phyloP scores from a whole-genome alignment of 768 basidiomycete species.

The Amyloporia xantha region DNA sequence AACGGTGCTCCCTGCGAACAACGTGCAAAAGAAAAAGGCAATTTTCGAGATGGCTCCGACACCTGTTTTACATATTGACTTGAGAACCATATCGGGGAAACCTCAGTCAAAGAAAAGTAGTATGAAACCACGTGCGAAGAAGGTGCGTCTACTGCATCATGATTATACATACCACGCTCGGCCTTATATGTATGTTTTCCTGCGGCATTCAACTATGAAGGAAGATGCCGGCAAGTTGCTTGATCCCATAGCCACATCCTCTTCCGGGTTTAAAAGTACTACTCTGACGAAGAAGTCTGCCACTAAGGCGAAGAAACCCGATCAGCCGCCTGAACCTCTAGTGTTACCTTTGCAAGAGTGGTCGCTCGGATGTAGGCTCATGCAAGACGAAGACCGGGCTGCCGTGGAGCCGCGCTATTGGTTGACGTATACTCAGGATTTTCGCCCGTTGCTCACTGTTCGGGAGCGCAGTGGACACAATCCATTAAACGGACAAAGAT shows the following conservation, averaged over 20 bases:
- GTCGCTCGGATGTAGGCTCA: conserved; percentile 6
- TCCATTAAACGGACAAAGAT: not conserved
- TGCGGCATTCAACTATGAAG: not conserved
- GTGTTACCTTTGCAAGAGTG: conserved; percentile 5
- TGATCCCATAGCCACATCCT: not conserved
- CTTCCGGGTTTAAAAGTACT: not conserved
- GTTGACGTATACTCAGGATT: not conserved
- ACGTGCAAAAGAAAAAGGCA: not conserved
- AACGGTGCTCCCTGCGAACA: not conserved
- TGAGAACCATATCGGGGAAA: not conserved
- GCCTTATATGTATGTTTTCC: not conserved
- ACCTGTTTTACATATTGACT: not conserved
- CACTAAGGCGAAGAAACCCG: not conserved
- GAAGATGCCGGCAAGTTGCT: no score
- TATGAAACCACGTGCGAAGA: not conserved
- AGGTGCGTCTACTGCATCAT: not conserved
- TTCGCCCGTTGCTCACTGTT: not conserved
- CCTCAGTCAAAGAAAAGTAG: not conserved
- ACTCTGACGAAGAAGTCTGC: not conserved
- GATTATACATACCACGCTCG: not conserved
- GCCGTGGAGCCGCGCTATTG: not conserved
- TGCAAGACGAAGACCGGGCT: not conserved
- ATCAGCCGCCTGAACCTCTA: not conserved
- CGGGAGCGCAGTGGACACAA: not conserved
- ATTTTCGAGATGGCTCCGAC: not conserved